Evolutionary conservation across 306 rosid genomes (phyloP), one percentile per base, ranked within the genome.

Genomic region (Prunus salicina): DNA sequence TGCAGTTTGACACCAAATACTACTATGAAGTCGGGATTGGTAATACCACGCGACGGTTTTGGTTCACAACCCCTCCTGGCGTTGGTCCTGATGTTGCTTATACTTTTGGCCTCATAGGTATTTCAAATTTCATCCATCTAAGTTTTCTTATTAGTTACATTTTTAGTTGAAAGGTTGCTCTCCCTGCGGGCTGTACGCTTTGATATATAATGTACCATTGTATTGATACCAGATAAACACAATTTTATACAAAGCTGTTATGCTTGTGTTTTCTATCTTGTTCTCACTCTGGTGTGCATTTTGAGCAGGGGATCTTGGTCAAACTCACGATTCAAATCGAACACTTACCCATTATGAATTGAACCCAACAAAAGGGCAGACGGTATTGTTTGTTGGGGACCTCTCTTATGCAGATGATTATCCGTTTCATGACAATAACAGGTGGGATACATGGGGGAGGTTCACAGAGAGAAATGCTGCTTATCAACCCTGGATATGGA

Each of bases 381-480:
- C 91, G 0, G 34, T 90, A 9, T 75, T 90, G 85, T 86, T 74
- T 72, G 70, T 86, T 24, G 90, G 94, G 4, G 90, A 90, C 77
- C 89, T 93, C 32, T 85, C 98, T 61, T 91, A 91, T 72, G 96
- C 98, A 0, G 89, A 91, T 78, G 84, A 82, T 38, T 84, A 89
- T 73, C 93, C 93, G 28, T 77, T 82, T 71, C 96, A 89, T 75
- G 96, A 91, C 73, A 91, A 86, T 72, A 46, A 7, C 16, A 83
- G 90, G 55, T 93, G 98, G 96, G 96, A 90, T 70, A 84, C 93
- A 18, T 93, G 98, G 98, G 88, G 93, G 69, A 86, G 98, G 55
- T 93, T 90, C 56, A 14, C 58, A 1, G 98, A 93, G 74, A 88
- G 93, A 75, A 79, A 68, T 85, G 84, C 81, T 67, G 94, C 98